These are phyloP conservation scores for Ballota nigra DNA, from an alignment of 257 asterid species.

Conservation along the genomic window DNA sequence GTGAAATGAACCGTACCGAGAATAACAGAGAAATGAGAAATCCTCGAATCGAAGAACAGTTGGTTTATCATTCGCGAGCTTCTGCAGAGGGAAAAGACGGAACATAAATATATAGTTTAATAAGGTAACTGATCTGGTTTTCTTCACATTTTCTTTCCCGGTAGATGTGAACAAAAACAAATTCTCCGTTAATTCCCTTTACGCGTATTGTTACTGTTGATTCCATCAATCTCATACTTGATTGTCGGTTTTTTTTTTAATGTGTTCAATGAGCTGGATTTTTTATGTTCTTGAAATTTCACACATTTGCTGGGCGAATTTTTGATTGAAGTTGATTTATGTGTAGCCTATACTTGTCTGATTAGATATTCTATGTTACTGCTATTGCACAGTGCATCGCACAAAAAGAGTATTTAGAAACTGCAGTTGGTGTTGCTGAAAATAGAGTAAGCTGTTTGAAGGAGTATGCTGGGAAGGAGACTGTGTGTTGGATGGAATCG, in stretches of 20 bases:
- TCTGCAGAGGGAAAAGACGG: conserved; percentile 6
- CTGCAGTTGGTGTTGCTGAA: conserved; percentile 1
- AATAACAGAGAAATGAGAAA: conserved; percentile 1
- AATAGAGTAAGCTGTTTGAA: conserved; percentile 7
- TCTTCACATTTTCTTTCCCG: background rate
- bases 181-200: background rate
- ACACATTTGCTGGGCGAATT: background rate
- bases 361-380: too few relatives aligned
- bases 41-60: conserved; percentile 10
- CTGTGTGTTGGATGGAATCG: conserved; percentile 70
- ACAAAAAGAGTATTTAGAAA: conserved; percentile 3
- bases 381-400: conserved; percentile 22
- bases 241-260: background rate
- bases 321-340: conserved; percentile 1
- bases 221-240: background rate
- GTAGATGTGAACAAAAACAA: background rate
- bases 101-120: background rate
- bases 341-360: background rate
- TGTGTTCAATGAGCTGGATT: background rate
- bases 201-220: background rate
- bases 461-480: conserved; percentile 49
- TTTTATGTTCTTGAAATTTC: background rate
- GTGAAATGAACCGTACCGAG: background rate
- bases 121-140: conserved; percentile 10
- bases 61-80: conserved; percentile 19